Evolutionary conservation across 2,329 filamentous ascomycete genomes (phyloP), one percentile per base, ranked within the genome.

Genomic region (Byssothecium circinans): DNA sequence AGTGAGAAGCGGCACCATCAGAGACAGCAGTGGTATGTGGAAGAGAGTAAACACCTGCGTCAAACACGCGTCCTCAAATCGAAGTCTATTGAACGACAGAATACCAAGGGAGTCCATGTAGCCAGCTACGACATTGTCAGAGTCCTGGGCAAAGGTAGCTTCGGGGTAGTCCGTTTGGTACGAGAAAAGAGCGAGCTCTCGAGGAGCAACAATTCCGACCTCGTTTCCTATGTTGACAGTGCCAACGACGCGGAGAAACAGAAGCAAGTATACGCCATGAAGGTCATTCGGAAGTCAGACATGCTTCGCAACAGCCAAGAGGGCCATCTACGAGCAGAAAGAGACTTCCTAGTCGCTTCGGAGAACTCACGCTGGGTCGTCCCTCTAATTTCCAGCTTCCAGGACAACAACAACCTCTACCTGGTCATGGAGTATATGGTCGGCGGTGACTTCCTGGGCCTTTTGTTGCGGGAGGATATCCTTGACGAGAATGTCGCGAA

Each of bases 371-470:
- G 81, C 51, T 97, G 91, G 92, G 85, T 96, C 38, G 89, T 97
- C 2, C 89, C 91, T 1, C 76, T 99, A 29, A 81, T 96, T 41
- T 81, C 89, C 41, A 94, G 90, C 63, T 97, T 97, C 56, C 90
- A 97, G 69, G 94, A 97, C 67, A 76, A 81, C 29, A 80, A 82
- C 34, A 89, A 89, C 59, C 78, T 99, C 5, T 97, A 97, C 62
- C 82, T 99, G 5, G 88, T 96, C 43, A 96, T 97, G 91, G 91
- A 97, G 50, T 99, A 95, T 66, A 96, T 96, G 90, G 87, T 95
- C 2, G 94, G 92, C 0, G 92, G 94, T 0, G 92, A 99, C 67
- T 97, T 99, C 57, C 78, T 99, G 0, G 89, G 89, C 1, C 73
- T 96, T 0, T 75, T 99, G 14, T 87, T 96, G 45, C 84, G 91